Evolutionary conservation across 805 yeast genomes (phyloP).

Genomic region (Clavispora carvajalis): DNA sequence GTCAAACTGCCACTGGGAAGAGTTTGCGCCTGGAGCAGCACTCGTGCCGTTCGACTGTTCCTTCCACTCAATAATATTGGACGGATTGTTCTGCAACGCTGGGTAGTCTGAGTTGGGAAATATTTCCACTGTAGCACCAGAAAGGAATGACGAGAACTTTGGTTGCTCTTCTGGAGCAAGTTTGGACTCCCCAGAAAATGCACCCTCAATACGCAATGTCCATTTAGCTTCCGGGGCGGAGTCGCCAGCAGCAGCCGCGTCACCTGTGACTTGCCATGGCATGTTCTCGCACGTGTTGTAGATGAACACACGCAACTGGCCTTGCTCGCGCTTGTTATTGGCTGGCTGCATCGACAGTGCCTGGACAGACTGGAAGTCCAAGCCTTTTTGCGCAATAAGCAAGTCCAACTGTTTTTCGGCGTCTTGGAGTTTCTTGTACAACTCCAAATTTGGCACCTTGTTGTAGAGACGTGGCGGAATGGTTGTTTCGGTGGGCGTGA

Average conservation of each 20-base stretch:
- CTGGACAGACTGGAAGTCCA: slow-evolving; percentile 72
- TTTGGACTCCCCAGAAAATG: slow-evolving; percentile 44
- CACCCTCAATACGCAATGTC: slow-evolving; percentile 88
- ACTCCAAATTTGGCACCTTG: slow-evolving; percentile 62
- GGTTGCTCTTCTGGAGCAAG: slow-evolving; percentile 5
- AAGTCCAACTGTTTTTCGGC: slow-evolving; percentile 84
- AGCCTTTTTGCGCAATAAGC: slow-evolving; percentile 72
- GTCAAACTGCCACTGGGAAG: slow-evolving; percentile 50
- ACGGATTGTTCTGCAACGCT: slow-evolving; percentile 22
- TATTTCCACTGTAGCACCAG: slow-evolving; percentile 81
- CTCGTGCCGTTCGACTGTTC: slow-evolving; percentile 41
- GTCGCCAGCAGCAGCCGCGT: slow-evolving; percentile 20
- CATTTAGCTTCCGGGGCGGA: slow-evolving; percentile 49
- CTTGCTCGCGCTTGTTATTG: slow-evolving; percentile 41
- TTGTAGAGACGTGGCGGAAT: slow-evolving; percentile 34
- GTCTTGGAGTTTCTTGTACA: slow-evolving; percentile 64
- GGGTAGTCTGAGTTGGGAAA: slow-evolving; percentile 37
- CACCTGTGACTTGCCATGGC: slow-evolving; percentile 60
- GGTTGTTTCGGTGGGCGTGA: slow-evolving; percentile 37
- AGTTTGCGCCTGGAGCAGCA: slow-evolving; percentile 18
- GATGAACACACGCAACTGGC: slow-evolving; percentile 69
- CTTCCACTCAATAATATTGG: slow-evolving; percentile 82
- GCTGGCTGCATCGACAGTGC: slow-evolving; percentile 36
- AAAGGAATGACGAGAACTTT: slow-evolving; percentile 50
- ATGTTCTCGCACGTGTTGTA: slow-evolving; percentile 82